phyloP scores from a whole-genome alignment of 1,284 basidiomycete genomes.

The Porogramme epimiltina region DNA sequence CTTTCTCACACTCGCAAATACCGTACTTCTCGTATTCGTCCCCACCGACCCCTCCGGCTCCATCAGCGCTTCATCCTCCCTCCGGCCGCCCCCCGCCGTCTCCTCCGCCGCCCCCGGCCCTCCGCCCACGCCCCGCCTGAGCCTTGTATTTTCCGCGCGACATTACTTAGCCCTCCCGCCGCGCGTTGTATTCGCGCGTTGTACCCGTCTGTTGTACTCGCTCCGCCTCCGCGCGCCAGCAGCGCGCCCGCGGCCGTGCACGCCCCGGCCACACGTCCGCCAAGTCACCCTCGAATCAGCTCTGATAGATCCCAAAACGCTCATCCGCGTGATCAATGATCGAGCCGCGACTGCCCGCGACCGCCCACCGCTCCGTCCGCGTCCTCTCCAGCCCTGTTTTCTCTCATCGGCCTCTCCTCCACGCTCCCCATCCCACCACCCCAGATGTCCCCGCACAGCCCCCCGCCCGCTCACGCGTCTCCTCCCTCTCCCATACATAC shows the following conservation, averaged over 20 bases:
- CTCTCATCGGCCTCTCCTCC: too few relatives aligned
- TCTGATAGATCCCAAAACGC: conserved; percentile 15
- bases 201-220: background rate
- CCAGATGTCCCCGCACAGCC: too few relatives aligned
- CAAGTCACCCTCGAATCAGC: conserved; percentile 14
- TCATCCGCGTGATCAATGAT: conserved; percentile 9
- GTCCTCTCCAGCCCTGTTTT: background rate
- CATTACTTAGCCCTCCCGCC: background rate
- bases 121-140: background rate
- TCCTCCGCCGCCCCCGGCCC: background rate
- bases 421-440: too few relatives aligned
- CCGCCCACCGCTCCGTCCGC: background rate
- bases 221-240: conserved; percentile 1
- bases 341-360: background rate
- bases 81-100: background rate
- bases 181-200: background rate
- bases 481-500: too few relatives aligned
- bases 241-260: conserved; percentile 5
- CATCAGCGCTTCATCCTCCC: background rate
- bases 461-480: too few relatives aligned
- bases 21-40: conserved; percentile 2
- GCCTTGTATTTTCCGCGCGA: background rate
- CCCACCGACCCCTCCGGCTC: background rate
- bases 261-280: conserved; percentile 14
- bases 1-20: conserved; percentile 15